Percentiles rank a stretch among this genome's conserved stretches.
Conservation (phyloP, 2,329 filamentous ascomycete genomes). For the Zasmidium cellare region DNA sequence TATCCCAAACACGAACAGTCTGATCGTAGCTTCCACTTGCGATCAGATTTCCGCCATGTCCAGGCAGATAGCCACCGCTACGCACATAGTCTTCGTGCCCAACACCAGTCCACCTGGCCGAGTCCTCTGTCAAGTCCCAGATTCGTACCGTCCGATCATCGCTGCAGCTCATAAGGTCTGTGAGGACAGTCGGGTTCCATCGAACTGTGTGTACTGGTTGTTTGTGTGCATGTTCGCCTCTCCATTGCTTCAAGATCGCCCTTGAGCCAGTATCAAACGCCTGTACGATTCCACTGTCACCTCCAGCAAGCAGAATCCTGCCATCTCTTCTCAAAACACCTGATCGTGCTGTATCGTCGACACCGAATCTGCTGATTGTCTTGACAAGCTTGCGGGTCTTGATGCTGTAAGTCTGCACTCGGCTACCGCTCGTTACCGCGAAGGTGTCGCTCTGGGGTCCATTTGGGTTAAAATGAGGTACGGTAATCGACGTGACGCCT, state of each 20-base stretch:
- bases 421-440: constrained; percentile 89
- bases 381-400: constrained; percentile 89
- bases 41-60: constrained; percentile 66
- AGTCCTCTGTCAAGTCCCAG: constrained; percentile 86
- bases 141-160: constrained; percentile 91
- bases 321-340: constrained; percentile 88
- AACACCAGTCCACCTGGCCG: constrained; percentile 73
- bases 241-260: constrained; percentile 93
- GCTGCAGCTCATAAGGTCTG: constrained; percentile 81
- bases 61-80: constrained; percentile 80
- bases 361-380: constrained; percentile 82
- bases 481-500: constrained; percentile 79
- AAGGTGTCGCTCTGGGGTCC: constrained; percentile 64
- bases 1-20: constrained; percentile 92
- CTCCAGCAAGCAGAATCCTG: constrained; percentile 83
- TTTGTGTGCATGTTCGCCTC: constrained; percentile 61
- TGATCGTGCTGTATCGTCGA: constrained; percentile 81
- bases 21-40: constrained; percentile 93
- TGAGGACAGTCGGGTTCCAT: constrained; percentile 82
- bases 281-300: constrained; percentile 88
- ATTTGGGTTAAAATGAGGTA: constrained; percentile 39
- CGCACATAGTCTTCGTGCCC: constrained; percentile 94
- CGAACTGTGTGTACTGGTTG: constrained; percentile 90
- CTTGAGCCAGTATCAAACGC: constrained; percentile 90
- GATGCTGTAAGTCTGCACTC: constrained; percentile 90